These are phyloP conservation scores for Eleusine coracana DNA, from an alignment of 176 grass and related monocot species.

Conservation along the genomic window DNA sequence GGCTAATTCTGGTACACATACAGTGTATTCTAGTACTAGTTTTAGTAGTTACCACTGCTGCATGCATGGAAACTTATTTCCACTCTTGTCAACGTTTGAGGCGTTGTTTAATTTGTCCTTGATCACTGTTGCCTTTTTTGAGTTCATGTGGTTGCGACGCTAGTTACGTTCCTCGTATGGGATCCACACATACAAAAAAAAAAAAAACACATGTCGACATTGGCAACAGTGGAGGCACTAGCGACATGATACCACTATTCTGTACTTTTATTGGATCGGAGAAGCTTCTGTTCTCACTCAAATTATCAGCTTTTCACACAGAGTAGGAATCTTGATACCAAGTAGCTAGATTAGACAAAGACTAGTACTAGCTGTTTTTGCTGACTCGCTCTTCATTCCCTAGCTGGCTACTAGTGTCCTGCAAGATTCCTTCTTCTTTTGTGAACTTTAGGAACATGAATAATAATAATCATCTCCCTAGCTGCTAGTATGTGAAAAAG, in stretches of 20 bases:
- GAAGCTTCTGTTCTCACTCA: constrained; percentile 12
- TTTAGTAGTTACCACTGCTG: neutral
- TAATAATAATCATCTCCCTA: no score
- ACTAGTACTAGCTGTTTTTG: neutral
- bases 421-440: no score
- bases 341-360: neutral
- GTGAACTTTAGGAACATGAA: no score
- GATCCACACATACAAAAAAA: neutral
- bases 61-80: neutral
- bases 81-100: neutral
- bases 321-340: no score
- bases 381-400: no score
- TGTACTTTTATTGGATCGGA: neutral
- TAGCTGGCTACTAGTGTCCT: no score
- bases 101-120: neutral
- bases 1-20: no score
- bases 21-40: no score
- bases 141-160: neutral
- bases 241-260: neutral
- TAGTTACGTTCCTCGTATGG: neutral
- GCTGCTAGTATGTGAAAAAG: no score
- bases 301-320: no score
- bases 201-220: constrained; percentile 28
- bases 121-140: neutral
- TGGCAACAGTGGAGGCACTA: neutral